A percentile compares a stretch with the other conserved stretches of the same genome.
Conservation (phyloP, 345 rosid genomes). For the Gynandropsis gynandra region DNA sequence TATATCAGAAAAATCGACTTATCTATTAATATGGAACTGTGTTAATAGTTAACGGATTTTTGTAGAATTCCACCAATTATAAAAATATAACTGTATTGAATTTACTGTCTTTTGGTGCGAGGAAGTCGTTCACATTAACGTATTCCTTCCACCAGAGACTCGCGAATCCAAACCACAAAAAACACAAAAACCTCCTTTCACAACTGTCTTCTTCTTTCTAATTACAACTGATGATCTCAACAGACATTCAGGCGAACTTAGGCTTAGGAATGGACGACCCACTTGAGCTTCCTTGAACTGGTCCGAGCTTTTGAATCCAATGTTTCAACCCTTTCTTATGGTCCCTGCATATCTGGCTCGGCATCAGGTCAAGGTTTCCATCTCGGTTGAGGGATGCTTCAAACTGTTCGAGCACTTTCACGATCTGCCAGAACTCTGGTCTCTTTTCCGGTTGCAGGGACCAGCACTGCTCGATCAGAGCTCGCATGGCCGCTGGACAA, state of each 20-base stretch:
- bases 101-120: too few species aligned
- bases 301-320: constrained; percentile 90
- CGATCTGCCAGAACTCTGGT: constrained; percentile 78
- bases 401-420: constrained; percentile 69
- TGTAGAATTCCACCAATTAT: too few species aligned
- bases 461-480: constrained; percentile 80
- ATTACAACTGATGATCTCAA: too few species aligned
- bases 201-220: too few species aligned
- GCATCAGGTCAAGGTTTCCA: constrained; percentile 55
- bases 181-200: too few species aligned
- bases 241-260: constrained; percentile 33
- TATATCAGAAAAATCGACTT: too few species aligned
- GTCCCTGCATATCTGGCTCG: constrained; percentile 45
- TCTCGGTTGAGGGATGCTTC: constrained; percentile 39
- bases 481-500: constrained; percentile 56
- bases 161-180: too few species aligned
- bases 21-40: too few species aligned
- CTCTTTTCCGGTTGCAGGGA: constrained; percentile 59
- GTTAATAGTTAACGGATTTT: too few species aligned
- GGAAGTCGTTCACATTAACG: too few species aligned
- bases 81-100: too few species aligned
- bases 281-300: constrained; percentile 49
- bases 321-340: constrained; percentile 70
- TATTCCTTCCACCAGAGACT: too few species aligned
- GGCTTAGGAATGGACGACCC: constrained; percentile 47